Evolutionary conservation across 495 filamentous ascomycete genomes (phyloP), one percentile per base, ranked within the genome.

Genomic region (Parmelia sp.): DNA sequence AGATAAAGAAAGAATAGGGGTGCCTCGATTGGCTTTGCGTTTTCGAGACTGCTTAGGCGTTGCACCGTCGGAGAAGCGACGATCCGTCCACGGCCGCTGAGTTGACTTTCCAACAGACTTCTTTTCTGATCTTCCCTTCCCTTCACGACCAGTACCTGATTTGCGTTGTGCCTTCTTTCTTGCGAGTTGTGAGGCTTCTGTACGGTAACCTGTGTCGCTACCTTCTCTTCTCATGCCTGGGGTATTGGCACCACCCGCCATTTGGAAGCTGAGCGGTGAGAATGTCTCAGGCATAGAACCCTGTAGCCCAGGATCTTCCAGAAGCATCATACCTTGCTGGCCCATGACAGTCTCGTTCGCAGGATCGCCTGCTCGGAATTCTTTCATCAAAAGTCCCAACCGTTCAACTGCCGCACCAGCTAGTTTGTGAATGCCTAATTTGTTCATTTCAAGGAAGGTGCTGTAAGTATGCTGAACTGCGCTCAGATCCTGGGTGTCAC

Each of bases 231-330:
- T 49, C 56, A 60, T 65, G 31, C 64, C 63, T 51, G 66, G 64
- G 29, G 61, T 61, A 21, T 65, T 60, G 44, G 56, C 37, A 33
- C 57, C 57, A 17, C 61, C 70, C 23, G 67, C 74, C 73, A 72
- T 72, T n/a, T 71, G 65, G 71, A 76, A 79, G n/a, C 60, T 66
- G 42, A 77, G 65, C 15, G 76, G 77, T 33, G 70, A 66, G 55
- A 78, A 79, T 15, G 66, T 62, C 49, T 73, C 72, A 17, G 69
- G 67, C 25, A 68, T 53, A 61, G 72, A 73, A 10, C 70, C 67
- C 58, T 79, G 76, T 40, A 78, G 67, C 3, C 78, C 75, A 4
- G 74, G 69, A 66, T 79, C 78, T 67, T 80, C 78, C 55, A 80
- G 72, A 12, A 80, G 69, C 58, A 76, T 68, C 78, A 79, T 79